Evolutionary conservation across 208 protist genomes (phyloP).

Genomic region (Kentomonas sorsogonicus): DNA sequence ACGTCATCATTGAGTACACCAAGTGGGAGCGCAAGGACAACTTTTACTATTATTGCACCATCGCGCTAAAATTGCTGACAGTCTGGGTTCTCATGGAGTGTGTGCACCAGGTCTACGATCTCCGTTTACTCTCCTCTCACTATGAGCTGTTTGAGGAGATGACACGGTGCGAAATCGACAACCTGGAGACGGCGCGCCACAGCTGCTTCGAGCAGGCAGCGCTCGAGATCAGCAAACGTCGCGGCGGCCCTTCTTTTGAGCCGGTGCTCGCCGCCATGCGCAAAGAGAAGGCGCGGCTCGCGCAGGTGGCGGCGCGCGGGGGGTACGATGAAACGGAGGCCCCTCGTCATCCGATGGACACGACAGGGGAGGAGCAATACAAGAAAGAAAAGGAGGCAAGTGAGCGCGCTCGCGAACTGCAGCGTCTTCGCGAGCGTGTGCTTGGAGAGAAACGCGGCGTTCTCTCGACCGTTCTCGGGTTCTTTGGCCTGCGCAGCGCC

Average conservation of each 20-base stretch:
- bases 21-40: constrained; percentile 85
- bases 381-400: constrained; percentile 16
- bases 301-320: background rate
- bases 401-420: constrained; percentile 36
- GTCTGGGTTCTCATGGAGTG: constrained; percentile 71
- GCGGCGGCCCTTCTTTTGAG: constrained; percentile 50
- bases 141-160: constrained; percentile 71
- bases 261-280: constrained; percentile 45
- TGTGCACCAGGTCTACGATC: constrained; percentile 75
- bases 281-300: constrained; percentile 34
- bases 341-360: constrained; percentile 73
- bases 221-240: constrained; percentile 33
- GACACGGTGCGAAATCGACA: constrained; percentile 46
- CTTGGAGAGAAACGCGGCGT: constrained; percentile 5
- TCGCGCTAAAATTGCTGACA: constrained; percentile 59
- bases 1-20: constrained; percentile 74
- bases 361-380: constrained; percentile 39
- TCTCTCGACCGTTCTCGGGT: background rate
- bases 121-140: constrained; percentile 52
- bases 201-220: constrained; percentile 36
- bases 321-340: constrained; percentile 7
- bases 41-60: constrained; percentile 76
- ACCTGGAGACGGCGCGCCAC: constrained; percentile 24
- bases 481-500: constrained; percentile 3
- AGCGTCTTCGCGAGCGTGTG: too few relatives aligned